Conservation (phyloP, 306 rosid species). For the Vigna reflexopilosa region DNA sequence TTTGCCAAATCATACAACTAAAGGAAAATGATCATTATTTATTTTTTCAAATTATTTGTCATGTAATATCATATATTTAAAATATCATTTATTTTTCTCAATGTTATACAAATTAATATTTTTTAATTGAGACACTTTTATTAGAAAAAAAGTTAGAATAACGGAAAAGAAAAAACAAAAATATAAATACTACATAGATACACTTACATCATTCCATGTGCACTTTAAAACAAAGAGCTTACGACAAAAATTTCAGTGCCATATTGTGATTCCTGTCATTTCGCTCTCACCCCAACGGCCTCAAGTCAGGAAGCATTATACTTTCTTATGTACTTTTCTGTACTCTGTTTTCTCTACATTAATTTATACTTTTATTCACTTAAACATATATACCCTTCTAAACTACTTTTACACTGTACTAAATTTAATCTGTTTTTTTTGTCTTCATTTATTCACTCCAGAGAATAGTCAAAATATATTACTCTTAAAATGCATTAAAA, state of each 20-base stretch:
- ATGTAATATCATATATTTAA: too few relatives aligned
- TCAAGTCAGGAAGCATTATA: neutral
- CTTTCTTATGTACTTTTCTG: neutral
- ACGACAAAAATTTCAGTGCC: constrained; percentile 18
- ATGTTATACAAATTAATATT: too few relatives aligned
- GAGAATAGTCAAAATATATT: too few relatives aligned
- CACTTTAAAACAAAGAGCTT: constrained; percentile 1
- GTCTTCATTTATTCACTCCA: too few relatives aligned
- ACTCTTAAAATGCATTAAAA: too few relatives aligned
- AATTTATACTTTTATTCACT: neutral
- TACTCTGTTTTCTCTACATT: neutral
- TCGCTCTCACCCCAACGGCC: neutral
- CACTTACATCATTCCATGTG: neutral
- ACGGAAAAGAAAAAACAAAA: neutral
- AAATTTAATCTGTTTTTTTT: too few relatives aligned
- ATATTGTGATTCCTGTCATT: neutral
- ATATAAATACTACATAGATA: neutral
- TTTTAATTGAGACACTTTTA: too few relatives aligned
- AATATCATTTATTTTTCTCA: too few relatives aligned
- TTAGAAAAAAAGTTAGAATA: too few relatives aligned
- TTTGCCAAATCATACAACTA: too few relatives aligned
- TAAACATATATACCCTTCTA: neutral
- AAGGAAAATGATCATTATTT: too few relatives aligned
- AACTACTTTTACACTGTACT: neutral
- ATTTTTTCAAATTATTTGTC: too few relatives aligned